Conservation (phyloP, 306 rosid genomes). For the Begonia loranthoides region DNA sequence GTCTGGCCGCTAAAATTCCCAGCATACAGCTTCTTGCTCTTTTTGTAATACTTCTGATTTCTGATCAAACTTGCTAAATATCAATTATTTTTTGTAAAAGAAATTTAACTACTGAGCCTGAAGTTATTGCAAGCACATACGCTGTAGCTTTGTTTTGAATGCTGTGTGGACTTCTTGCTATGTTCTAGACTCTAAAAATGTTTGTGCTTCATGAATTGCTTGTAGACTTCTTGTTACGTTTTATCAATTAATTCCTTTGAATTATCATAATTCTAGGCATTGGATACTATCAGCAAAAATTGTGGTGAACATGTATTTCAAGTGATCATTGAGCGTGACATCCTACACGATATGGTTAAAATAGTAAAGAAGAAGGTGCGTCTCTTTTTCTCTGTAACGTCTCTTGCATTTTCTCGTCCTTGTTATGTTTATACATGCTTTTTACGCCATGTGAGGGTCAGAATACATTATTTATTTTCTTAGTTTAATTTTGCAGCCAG, state of each 20-base stretch:
- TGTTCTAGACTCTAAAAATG: too few relatives aligned
- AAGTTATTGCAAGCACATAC: too few relatives aligned
- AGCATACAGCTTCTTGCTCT: constrained; percentile 85
- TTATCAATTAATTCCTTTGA: too few relatives aligned
- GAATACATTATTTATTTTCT: not conserved
- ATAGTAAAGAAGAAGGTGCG: constrained; percentile 92
- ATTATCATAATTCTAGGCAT: constrained; percentile 35
- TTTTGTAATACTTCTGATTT: constrained; percentile 29
- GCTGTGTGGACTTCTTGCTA: too few relatives aligned
- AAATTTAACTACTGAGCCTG: too few relatives aligned
- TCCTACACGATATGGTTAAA: constrained; percentile 94
- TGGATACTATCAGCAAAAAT: constrained; percentile 90
- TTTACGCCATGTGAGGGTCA: not conserved
- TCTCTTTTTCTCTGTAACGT: not conserved
- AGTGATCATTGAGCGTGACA: constrained; percentile 75
- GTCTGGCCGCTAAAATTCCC: constrained; percentile 64
- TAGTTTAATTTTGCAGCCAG: constrained; percentile 43
- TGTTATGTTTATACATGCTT: not conserved
- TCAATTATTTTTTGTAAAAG: too few relatives aligned
- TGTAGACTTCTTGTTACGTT: too few relatives aligned
- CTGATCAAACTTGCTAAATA: too few relatives aligned
- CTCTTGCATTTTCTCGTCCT: not conserved
- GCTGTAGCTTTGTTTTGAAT: too few relatives aligned
- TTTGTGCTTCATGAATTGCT: too few relatives aligned
- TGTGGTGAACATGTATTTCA: constrained; percentile 86